Conservation (phyloP, 1,284 basidiomycete species). For the Albatrellus sp. region DNA sequence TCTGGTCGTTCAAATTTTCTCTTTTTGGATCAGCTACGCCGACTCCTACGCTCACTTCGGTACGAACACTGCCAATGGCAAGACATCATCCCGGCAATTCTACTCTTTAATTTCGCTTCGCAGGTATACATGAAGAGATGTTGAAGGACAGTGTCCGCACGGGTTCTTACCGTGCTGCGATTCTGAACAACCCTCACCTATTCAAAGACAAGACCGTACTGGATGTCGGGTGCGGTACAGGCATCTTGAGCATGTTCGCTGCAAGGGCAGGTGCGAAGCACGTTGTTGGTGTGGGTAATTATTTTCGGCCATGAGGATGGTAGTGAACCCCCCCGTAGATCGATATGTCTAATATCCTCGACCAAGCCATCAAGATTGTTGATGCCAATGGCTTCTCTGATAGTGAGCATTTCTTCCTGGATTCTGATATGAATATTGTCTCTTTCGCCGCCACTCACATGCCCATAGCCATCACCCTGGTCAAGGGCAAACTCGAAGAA, state of each 20-base stretch:
- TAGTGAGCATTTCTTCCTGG: slow-evolving; percentile 42
- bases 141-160: slow-evolving; percentile 96
- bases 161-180: slow-evolving; percentile 88
- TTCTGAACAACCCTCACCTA: slow-evolving; percentile 89
- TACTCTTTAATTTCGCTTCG: not conserved
- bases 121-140: slow-evolving; percentile 99
- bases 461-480: slow-evolving; percentile 75
- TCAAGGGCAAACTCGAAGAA: slow-evolving; percentile 98
- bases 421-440: not conserved
- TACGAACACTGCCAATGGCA: slow-evolving; percentile 22
- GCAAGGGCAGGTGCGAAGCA: slow-evolving; percentile 95
- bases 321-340: slow-evolving; percentile 32
- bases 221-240: slow-evolving; percentile 98
- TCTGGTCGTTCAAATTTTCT: slow-evolving; percentile 11
- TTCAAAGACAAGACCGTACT: slow-evolving; percentile 96
- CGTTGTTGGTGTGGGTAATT: slow-evolving; percentile 73
- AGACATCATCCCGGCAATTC: not conserved
- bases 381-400: slow-evolving; percentile 94
- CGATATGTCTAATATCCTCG: slow-evolving; percentile 99
- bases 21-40: slow-evolving; percentile 60
- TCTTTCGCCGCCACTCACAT: not conserved
- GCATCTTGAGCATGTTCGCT: slow-evolving; percentile 98
- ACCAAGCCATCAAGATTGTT: slow-evolving; percentile 96
- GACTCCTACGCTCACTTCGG: slow-evolving; percentile 94
- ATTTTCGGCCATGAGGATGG: slow-evolving; percentile 1